phyloP scores from a whole-genome alignment of 2,329 filamentous ascomycete genomes.

The Fusarium succisae region DNA sequence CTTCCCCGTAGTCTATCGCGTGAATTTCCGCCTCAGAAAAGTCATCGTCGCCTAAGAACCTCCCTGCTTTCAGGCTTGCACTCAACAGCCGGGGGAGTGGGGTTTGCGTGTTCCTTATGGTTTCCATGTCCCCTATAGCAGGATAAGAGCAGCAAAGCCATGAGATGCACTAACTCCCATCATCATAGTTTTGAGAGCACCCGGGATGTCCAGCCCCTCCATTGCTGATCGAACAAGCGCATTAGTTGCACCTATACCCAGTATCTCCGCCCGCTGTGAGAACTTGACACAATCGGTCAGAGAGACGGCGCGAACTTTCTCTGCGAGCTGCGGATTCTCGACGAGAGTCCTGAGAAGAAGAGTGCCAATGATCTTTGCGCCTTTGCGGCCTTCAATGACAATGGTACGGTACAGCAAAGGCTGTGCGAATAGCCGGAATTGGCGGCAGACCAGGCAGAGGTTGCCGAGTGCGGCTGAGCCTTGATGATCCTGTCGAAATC shows the following conservation, averaged over 20 bases:
- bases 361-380: neutral
- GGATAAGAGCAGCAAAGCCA: neutral
- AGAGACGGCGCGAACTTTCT: neutral
- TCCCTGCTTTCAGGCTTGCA: neutral
- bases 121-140: too few species aligned
- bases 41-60: neutral
- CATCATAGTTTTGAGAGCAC: neutral
- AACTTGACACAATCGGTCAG: neutral
- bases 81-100: neutral
- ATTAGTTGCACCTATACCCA: fast-evolving
- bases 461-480: neutral
- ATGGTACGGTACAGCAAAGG: neutral
- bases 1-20: too few species aligned
- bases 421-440: constrained; percentile 11
- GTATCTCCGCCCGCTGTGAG: too few species aligned
- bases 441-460: constrained; percentile 10
- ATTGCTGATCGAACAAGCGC: neutral
- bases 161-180: fast-evolving
- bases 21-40: too few species aligned
- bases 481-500: neutral
- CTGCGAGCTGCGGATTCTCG: neutral
- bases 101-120: too few species aligned
- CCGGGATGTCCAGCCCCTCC: neutral
- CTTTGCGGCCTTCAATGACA: neutral
- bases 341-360: neutral